phyloP scores from a whole-genome alignment of 2,329 filamentous ascomycete genomes.

The Pseudogymnoascus destructans region DNA sequence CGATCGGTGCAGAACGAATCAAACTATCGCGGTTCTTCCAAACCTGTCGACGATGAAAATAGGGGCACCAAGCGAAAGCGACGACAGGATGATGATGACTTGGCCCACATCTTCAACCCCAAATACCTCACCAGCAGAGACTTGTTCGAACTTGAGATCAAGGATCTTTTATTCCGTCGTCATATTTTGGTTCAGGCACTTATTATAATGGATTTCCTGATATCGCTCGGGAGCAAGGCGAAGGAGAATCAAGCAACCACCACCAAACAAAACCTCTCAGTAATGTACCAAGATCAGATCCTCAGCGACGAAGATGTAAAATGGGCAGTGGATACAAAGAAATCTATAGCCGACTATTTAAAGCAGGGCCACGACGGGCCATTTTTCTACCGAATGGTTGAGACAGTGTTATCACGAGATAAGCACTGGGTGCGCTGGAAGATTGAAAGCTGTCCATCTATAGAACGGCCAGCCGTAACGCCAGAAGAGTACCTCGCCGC shows the following conservation, averaged over 20 bases:
- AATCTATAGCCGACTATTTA: constrained; percentile 68
- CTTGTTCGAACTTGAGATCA: constrained; percentile 91
- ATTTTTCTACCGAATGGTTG: constrained; percentile 93
- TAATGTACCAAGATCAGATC: constrained; percentile 64
- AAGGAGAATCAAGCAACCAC: constrained; percentile 65
- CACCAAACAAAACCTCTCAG: constrained; percentile 60
- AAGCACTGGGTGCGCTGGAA: constrained; percentile 99
- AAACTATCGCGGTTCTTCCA: constrained; percentile 35
- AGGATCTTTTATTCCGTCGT: constrained; percentile 84
- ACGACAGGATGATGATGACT: constrained; percentile 46
- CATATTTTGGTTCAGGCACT: constrained; percentile 92
- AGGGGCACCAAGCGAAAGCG: constrained; percentile 59
- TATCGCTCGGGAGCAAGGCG: constrained; percentile 73
- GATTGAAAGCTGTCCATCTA: constrained; percentile 79
- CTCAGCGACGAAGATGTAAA: constrained; percentile 77
- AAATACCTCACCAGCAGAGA: constrained; percentile 98
- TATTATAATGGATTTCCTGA: constrained; percentile 85
- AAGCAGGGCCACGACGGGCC: constrained; percentile 70
- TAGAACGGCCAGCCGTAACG: constrained; percentile 61
- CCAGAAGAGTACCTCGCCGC: constrained; percentile 57
- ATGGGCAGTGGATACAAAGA: constrained; percentile 73
- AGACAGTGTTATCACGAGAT: constrained; percentile 86
- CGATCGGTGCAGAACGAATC: constrained; percentile 45
- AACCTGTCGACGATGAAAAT: constrained; percentile 47
- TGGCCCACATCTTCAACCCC: constrained; percentile 74